Percentiles rank a stretch among this genome's conserved stretches.
These are phyloP conservation scores for Eucalyptus albens DNA, from an alignment of 345 rosid genomes.

Conservation along the genomic window DNA sequence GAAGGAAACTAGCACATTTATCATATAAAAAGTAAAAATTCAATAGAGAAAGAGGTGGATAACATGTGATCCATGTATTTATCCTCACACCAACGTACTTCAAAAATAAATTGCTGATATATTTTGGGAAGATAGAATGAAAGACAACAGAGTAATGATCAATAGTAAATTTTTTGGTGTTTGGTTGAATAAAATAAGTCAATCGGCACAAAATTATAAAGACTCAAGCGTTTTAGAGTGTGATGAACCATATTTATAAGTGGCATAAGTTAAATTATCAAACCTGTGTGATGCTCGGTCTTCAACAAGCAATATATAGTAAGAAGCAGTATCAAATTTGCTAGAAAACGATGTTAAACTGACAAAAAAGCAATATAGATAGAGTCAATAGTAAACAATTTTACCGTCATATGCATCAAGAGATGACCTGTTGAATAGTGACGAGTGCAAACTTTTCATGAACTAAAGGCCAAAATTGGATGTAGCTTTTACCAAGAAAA, in stretches of 20 bases:
- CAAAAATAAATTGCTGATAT: too few relatives aligned
- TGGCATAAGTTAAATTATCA: background rate
- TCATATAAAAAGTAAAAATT: too few relatives aligned
- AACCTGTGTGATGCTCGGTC: background rate
- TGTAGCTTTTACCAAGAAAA: background rate
- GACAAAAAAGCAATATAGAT: too few relatives aligned
- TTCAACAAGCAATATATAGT: background rate
- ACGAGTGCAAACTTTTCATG: background rate
- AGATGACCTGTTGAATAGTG: background rate
- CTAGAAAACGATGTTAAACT: background rate
- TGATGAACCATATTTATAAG: rapidly evolving
- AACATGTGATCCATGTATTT: too few relatives aligned
- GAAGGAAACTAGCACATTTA: too few relatives aligned
- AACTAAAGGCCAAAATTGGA: background rate
- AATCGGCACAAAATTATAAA: too few relatives aligned
- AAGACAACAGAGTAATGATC: background rate
- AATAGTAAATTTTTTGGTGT: background rate
- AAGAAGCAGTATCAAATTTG: background rate
- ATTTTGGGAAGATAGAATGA: too few relatives aligned
- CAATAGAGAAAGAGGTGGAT: too few relatives aligned
- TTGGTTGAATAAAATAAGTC: background rate
- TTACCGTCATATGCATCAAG: background rate
- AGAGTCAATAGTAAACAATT: too few relatives aligned
- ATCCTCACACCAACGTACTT: too few relatives aligned
- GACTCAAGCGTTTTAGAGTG: background rate